Evolutionary conservation across 805 yeast genomes (phyloP).

Genomic region (Pichia occidentalis): DNA sequence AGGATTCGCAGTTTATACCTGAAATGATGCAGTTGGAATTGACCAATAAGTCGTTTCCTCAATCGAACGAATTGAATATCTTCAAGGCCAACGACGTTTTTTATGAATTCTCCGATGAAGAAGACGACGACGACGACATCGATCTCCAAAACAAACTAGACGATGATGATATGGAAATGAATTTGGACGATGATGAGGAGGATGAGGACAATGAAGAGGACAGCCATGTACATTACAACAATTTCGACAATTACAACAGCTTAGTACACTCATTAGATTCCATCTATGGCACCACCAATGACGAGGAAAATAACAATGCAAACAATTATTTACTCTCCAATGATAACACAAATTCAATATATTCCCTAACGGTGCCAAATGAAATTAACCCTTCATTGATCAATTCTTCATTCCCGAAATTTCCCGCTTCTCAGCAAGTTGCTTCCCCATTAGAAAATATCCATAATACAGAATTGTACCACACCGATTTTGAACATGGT

Average conservation of each 20-base stretch:
- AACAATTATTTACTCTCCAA: slow-evolving; percentile 16
- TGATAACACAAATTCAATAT: slow-evolving; percentile 20
- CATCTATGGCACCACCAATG: slow-evolving; percentile 23
- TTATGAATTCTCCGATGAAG: slow-evolving; percentile 29
- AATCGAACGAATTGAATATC: slow-evolving; percentile 28
- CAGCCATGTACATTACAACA: neutral
- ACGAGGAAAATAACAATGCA: slow-evolving; percentile 18
- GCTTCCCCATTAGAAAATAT: slow-evolving; percentile 3
- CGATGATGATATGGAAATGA: slow-evolving; percentile 28
- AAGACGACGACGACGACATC: slow-evolving; percentile 28
- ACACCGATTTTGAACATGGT: slow-evolving; percentile 7
- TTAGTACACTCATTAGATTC: too few species aligned
- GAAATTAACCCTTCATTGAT: slow-evolving; percentile 1
- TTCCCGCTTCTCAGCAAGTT: too few species aligned
- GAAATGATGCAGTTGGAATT: slow-evolving; percentile 26
- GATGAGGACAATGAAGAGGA: slow-evolving; percentile 10
- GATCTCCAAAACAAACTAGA: slow-evolving; percentile 22
- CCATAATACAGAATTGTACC: neutral
- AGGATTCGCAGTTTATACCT: slow-evolving; percentile 23
- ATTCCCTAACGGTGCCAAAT: slow-evolving; percentile 24
- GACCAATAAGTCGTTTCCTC: slow-evolving; percentile 24
- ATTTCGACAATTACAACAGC: neutral
- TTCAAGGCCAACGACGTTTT: slow-evolving; percentile 28
- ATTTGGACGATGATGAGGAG: slow-evolving; percentile 22
- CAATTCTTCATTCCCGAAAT: too few species aligned